These are phyloP conservation scores for Dendrobium nobile DNA, from an alignment of 106 monocot genomes.

Conservation along the genomic window DNA sequence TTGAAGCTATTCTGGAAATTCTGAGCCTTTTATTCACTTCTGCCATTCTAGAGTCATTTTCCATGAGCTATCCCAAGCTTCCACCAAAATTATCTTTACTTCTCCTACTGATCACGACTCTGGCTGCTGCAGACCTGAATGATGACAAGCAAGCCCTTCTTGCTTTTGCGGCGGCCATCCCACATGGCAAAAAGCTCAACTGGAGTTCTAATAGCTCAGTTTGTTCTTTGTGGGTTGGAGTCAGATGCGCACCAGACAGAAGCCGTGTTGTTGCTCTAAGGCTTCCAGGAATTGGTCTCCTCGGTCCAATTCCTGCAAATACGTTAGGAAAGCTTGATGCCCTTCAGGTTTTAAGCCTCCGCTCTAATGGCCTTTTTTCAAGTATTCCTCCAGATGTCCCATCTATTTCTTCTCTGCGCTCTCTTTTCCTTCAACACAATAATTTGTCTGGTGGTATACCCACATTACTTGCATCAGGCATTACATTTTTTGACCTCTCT, in stretches of 20 bases:
- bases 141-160: constrained; percentile 51
- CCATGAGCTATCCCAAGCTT: too few species aligned
- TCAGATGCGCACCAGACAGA: not conserved
- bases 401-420: constrained; percentile 35
- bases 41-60: too few species aligned
- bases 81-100: too few species aligned
- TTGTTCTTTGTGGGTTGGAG: too few species aligned
- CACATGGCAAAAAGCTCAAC: constrained; percentile 17
- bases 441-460: constrained; percentile 44
- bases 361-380: constrained; percentile 35
- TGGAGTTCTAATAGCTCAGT: too few species aligned
- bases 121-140: constrained; percentile 23
- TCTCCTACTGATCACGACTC: constrained; percentile 6
- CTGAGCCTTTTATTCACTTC: too few species aligned
- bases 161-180: constrained; percentile 23
- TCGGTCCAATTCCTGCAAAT: constrained; percentile 38
- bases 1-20: too few species aligned
- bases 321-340: constrained; percentile 54
- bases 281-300: constrained; percentile 44
- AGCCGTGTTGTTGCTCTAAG: constrained; percentile 40
- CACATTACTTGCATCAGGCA: constrained; percentile 14
- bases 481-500: constrained; percentile 45
- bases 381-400: constrained; percentile 37
- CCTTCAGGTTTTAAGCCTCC: constrained; percentile 43
- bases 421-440: constrained; percentile 51